Conservation (phyloP, 1,284 basidiomycete genomes). For the Malassezia globosa region DNA sequence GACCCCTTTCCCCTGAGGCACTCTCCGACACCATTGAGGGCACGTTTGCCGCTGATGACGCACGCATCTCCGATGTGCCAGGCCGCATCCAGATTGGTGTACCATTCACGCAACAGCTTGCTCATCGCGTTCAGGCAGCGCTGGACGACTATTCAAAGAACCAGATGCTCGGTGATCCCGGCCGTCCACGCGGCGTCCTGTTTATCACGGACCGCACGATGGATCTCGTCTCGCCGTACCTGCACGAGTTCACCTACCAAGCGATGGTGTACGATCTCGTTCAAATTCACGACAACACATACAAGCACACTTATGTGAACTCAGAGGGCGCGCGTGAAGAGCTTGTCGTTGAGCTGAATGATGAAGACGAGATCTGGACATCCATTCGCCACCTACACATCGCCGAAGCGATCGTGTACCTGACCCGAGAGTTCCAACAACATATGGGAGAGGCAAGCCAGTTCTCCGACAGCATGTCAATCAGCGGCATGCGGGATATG, state of each 20-base stretch:
- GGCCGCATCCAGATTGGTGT: conserved; percentile 19
- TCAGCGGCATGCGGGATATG: conserved; percentile 99
- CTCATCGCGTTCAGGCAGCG: conserved; percentile 27
- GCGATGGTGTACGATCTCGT: conserved; percentile 95
- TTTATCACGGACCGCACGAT: conserved; percentile 91
- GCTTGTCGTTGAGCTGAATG: conserved; percentile 69
- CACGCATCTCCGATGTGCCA: neutral
- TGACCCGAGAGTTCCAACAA: conserved; percentile 86
- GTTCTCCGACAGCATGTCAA: conserved; percentile 62
- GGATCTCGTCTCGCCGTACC: conserved; percentile 76
- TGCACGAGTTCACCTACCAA: conserved; percentile 98
- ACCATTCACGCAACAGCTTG: conserved; percentile 38
- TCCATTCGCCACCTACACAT: conserved; percentile 92
- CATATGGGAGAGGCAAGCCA: conserved; percentile 87
- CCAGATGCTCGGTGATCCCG: conserved; percentile 56
- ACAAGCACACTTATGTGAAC: conserved; percentile 57
- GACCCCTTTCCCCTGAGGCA: conserved; percentile 51
- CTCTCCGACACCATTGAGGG: conserved; percentile 8
- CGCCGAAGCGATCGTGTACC: conserved; percentile 91
- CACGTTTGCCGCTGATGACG: conserved; percentile 5
- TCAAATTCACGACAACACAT: conserved; percentile 67
- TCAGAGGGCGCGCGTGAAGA: conserved; percentile 65
- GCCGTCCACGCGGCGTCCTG: conserved; percentile 66
- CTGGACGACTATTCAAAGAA: conserved; percentile 28
- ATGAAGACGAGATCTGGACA: conserved; percentile 80